phyloP scores from a whole-genome alignment of 208 protist species.

The Leishmania gerbilli region DNA sequence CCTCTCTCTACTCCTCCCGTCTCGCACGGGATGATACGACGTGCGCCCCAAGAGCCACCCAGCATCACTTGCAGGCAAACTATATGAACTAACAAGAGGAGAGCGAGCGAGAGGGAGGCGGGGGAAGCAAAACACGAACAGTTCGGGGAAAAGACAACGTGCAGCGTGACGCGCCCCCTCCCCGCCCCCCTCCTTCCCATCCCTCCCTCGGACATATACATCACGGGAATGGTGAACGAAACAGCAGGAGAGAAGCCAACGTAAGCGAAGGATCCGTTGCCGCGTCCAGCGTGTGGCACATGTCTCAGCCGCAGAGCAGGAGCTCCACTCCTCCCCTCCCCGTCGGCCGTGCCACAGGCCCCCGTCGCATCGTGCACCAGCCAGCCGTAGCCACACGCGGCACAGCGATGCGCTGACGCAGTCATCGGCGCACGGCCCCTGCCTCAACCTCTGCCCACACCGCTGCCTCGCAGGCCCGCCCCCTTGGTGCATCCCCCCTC shows the following conservation, averaged over 20 bases:
- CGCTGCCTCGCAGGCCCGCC: no score
- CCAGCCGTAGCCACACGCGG: background rate
- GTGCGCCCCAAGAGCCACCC: background rate
- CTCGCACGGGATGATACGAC: background rate
- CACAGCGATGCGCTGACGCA: background rate
- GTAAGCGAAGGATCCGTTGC: no score
- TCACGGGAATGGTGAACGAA: background rate
- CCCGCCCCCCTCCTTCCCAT: background rate
- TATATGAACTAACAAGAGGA: background rate
- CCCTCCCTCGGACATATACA: background rate
- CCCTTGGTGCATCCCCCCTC: no score
- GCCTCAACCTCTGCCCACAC: background rate
- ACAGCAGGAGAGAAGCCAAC: no score
- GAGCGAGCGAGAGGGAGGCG: background rate
- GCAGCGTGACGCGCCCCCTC: no score
- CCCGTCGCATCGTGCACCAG: background rate
- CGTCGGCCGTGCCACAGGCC: background rate
- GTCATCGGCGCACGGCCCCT: background rate
- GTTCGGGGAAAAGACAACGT: no score
- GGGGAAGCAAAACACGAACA: no score
- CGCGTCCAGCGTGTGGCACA: no score
- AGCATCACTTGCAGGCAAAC: background rate
- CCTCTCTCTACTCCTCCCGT: background rate
- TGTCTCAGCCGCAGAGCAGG: background rate
- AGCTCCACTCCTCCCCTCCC: background rate